Evolutionary conservation across 1,284 basidiomycete species (phyloP).

Genomic region (Polyporus tsugae): DNA sequence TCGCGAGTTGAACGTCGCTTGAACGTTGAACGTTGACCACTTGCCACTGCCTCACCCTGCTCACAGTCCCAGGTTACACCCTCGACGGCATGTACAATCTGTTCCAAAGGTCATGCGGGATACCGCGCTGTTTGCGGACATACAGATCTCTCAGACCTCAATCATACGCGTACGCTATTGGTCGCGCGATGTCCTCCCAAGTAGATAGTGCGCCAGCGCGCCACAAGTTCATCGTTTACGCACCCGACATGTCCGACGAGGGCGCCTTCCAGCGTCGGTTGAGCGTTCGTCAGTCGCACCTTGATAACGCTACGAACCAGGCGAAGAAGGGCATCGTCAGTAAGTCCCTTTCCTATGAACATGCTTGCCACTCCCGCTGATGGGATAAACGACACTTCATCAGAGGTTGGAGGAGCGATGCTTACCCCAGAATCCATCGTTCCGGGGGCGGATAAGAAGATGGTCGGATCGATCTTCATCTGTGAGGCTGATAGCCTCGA

Average conservation of each 20-base stretch:
- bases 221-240: slow-evolving; percentile 48
- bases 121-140: background rate
- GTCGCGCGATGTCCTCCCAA: slow-evolving; percentile 20
- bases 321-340: slow-evolving; percentile 38
- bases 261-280: slow-evolving; percentile 45
- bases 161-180: too few species aligned
- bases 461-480: slow-evolving; percentile 41
- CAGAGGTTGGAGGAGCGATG: slow-evolving; percentile 38
- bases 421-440: slow-evolving; percentile 37
- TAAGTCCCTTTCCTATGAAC: slow-evolving; percentile 27
- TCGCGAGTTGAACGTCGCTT: too few species aligned
- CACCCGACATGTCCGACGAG: slow-evolving; percentile 48
- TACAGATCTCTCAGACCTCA: background rate
- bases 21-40: background rate
- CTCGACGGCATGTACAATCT: background rate
- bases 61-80: too few species aligned
- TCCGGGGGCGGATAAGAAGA: slow-evolving; percentile 36
- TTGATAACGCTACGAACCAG: slow-evolving; percentile 38
- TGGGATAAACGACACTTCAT: background rate
- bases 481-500: slow-evolving; percentile 41
- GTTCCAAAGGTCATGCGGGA: background rate
- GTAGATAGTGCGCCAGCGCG: slow-evolving; percentile 11
- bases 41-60: background rate
- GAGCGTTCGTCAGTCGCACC: slow-evolving; percentile 44
- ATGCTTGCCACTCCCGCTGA: background rate